phyloP scores from a whole-genome alignment of 345 rosid species.

The Salix brachista region DNA sequence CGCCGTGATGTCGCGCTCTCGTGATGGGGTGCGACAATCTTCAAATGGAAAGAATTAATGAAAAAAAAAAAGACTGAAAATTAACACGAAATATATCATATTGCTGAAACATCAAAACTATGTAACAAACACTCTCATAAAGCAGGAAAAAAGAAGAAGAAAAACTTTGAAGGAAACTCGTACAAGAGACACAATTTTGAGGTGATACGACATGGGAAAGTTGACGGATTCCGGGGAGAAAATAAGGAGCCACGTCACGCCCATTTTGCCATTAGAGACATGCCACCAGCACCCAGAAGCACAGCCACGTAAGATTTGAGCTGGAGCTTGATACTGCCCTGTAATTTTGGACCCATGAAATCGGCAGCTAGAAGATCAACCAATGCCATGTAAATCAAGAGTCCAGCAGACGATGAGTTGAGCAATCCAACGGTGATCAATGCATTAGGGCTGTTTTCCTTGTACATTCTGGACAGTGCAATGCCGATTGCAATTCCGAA shows the following conservation, averaged over 20 bases:
- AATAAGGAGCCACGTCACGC: conserved; percentile 28
- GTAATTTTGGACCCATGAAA: conserved; percentile 52
- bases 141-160: no score
- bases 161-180: not conserved
- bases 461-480: conserved; percentile 34
- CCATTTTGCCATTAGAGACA: conserved; percentile 62
- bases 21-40: no score
- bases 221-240: not conserved
- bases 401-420: conserved; percentile 60
- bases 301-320: conserved; percentile 31
- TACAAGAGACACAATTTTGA: not conserved
- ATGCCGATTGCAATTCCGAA: conserved; percentile 60
- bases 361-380: conserved; percentile 67
- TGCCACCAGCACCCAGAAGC: conserved; percentile 51
- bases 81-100: no score
- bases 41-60: no score
- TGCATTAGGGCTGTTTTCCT: conserved; percentile 49
- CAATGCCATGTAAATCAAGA: conserved; percentile 66
- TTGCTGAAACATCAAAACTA: no score
- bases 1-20: no score
- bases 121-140: not conserved
- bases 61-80: no score
- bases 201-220: not conserved
- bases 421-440: conserved; percentile 53
- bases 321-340: conserved; percentile 38